A percentile compares a stretch with the other conserved stretches of the same genome.
Conservation (phyloP, 176 grass and related monocot genomes). For the Hsuehochloa calcarea region DNA sequence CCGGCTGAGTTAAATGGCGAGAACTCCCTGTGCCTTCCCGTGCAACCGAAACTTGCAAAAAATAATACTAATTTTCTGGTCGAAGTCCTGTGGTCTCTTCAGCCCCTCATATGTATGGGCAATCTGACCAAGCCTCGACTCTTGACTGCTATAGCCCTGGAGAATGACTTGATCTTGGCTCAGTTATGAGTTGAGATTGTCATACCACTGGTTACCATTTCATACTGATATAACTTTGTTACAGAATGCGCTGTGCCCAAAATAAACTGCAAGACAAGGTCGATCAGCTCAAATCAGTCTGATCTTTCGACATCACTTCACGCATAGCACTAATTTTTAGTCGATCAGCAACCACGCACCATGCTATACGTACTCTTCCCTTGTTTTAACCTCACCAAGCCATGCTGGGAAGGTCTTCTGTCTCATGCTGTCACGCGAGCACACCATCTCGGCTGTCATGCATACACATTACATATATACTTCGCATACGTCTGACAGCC, state of each 20-base stretch:
- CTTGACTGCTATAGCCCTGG: too few species aligned
- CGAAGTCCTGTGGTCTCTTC: neutral
- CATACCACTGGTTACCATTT: too few species aligned
- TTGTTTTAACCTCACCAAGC: neutral
- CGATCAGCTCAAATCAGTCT: too few species aligned
- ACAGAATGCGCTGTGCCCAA: too few species aligned
- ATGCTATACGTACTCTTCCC: too few species aligned
- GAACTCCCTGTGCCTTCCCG: neutral
- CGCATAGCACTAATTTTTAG: too few species aligned
- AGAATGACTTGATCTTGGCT: neutral
- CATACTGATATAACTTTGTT: too few species aligned
- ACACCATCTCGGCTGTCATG: neutral
- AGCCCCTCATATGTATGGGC: neutral
- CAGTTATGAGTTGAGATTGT: neutral
- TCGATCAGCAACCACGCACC: too few species aligned
- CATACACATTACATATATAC: neutral
- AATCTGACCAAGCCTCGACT: neutral
- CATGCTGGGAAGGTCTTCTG: neutral
- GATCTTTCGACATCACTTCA: too few species aligned
- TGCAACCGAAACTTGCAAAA: neutral
- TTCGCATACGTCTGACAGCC: neutral
- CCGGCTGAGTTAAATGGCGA: neutral
- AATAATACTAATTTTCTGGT: neutral
- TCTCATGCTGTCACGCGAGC: constrained; percentile 17
- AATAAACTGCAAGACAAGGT: too few species aligned